Evolutionary conservation across 2,329 filamentous ascomycete species (phyloP).

Genomic region (Claviceps paspali): DNA sequence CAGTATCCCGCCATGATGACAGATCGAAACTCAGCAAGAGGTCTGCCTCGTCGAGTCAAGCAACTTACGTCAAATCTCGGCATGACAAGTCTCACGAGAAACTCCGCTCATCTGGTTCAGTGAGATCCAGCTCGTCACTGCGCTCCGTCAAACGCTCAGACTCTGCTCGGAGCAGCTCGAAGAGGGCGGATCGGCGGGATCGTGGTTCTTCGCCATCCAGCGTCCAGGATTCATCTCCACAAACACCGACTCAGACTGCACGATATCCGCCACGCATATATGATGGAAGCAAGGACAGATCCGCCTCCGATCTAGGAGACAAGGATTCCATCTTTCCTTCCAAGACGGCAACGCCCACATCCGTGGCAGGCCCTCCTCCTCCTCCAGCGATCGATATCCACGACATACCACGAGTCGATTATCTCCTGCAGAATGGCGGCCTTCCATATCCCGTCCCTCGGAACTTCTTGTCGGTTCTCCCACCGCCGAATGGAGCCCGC

Average conservation of each 20-base stretch:
- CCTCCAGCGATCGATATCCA: conserved; percentile 50
- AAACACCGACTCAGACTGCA: conserved; percentile 41
- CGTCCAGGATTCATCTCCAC: conserved; percentile 41
- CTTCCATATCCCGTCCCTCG: conserved; percentile 57
- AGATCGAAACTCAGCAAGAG: conserved; percentile 36
- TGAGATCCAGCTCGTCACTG: conserved; percentile 19
- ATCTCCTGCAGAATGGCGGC: conserved; percentile 79
- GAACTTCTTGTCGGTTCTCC: conserved; percentile 52
- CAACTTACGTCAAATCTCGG: conserved; percentile 32
- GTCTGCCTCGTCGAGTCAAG: conserved; percentile 43
- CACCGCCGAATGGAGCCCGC: conserved; percentile 38
- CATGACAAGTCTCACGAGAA: conserved; percentile 21
- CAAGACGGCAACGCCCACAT: conserved; percentile 25
- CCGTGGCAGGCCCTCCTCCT: conserved; percentile 9
- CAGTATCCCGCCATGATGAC: conserved; percentile 31
- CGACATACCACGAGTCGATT: conserved; percentile 74
- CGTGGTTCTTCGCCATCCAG: conserved; percentile 31
- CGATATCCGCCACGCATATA: conserved; percentile 33
- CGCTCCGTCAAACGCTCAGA: conserved; percentile 21
- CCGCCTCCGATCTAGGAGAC: conserved; percentile 20
- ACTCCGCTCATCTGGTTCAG: conserved; percentile 19
- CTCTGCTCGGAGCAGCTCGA: conserved; percentile 19
- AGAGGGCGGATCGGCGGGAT: conserved; percentile 24
- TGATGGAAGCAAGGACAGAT: conserved; percentile 21
- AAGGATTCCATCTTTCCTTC: conserved; percentile 16